phyloP scores from a whole-genome alignment of 2,329 filamentous ascomycete species.

The Beauveria scarabaeidicola region DNA sequence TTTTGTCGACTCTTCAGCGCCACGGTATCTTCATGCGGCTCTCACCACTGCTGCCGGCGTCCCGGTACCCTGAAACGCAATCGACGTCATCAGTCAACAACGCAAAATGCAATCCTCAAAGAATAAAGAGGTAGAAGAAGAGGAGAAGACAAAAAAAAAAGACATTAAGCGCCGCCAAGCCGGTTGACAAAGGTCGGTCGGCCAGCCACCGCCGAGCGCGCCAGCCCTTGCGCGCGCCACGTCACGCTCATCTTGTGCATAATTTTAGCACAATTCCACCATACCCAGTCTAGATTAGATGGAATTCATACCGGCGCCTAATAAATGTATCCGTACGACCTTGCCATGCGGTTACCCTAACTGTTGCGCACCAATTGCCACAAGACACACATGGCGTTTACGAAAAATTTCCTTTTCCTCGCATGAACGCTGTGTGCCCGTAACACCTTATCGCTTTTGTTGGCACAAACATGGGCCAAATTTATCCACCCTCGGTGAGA shows the following conservation, averaged over 20 bases:
- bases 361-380: not conserved
- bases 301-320: not conserved
- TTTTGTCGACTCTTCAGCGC: not conserved
- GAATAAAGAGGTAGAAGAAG: too few relatives aligned
- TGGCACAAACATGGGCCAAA: not conserved
- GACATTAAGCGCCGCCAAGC: not conserved
- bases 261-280: not conserved
- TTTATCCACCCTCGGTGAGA: too few relatives aligned
- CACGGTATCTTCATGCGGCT: not conserved
- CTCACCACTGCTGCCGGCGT: not conserved
- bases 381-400: not conserved
- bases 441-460: not conserved
- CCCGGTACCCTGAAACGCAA: not conserved
- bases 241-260: not conserved
- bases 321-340: not conserved
- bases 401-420: not conserved
- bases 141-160: not conserved
- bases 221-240: not conserved
- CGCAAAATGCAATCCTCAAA: not conserved
- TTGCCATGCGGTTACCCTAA: not conserved
- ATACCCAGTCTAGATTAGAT: not conserved
- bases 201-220: not conserved
- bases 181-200: not conserved
- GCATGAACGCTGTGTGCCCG: not conserved
- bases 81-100: not conserved